Conservation (phyloP, 2,329 filamentous ascomycete genomes). For the Fusarium temperatum region DNA sequence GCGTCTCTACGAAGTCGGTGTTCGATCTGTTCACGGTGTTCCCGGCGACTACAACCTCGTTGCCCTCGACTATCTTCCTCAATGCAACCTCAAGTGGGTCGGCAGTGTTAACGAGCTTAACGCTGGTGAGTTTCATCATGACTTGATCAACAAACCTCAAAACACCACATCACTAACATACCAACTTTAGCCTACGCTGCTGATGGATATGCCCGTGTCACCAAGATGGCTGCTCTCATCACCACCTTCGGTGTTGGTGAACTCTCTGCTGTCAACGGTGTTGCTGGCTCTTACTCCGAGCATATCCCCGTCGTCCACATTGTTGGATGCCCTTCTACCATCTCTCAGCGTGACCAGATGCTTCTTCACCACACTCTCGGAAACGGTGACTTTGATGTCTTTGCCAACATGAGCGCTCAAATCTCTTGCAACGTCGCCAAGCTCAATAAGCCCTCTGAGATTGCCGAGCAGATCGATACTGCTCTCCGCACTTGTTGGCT, state of each 20-base stretch:
- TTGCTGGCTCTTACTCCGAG: conserved; percentile 79
- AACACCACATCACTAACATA: conserved; percentile 20
- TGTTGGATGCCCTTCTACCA: conserved; percentile 62
- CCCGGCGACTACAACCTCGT: conserved; percentile 79
- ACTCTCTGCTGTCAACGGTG: conserved; percentile 76
- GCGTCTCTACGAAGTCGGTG: conserved; percentile 69
- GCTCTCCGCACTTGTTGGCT: conserved; percentile 79
- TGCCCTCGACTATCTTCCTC: conserved; percentile 71
- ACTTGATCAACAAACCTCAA: conserved; percentile 1
- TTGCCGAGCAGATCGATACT: conserved; percentile 79
- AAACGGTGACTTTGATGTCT: conserved; percentile 84
- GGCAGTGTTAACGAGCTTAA: conserved; percentile 79
- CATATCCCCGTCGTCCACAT: conserved; percentile 77
- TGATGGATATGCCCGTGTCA: conserved; percentile 81
- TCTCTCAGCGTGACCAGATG: conserved; percentile 59
- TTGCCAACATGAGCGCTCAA: conserved; percentile 77
- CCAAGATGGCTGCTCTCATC: conserved; percentile 74
- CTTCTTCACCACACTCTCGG: conserved; percentile 74
- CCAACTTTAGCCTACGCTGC: conserved; percentile 71
- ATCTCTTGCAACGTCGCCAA: conserved; percentile 78
- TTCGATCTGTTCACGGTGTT: conserved; percentile 73
- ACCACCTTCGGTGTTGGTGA: conserved; percentile 82
- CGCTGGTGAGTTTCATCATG: conserved; percentile 60
- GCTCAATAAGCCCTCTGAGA: conserved; percentile 74
- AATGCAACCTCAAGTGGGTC: conserved; percentile 69